Percentiles rank a stretch among this genome's conserved stretches.
Conservation (phyloP, 1,139 yeast species). For the Saccharomycopsis crataegensis region DNA sequence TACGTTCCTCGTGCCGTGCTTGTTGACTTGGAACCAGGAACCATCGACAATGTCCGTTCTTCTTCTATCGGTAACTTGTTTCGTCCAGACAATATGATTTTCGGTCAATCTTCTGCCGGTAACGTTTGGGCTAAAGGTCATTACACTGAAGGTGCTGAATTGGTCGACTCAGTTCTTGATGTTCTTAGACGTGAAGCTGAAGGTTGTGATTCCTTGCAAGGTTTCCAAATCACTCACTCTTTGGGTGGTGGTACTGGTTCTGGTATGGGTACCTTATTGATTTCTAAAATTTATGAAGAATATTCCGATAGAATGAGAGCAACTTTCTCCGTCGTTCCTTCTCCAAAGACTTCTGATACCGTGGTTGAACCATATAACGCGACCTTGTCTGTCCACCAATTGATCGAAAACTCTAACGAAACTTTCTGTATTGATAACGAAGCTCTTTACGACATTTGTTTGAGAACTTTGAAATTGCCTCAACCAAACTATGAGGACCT, state of each 20-base stretch:
- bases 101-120: constrained; percentile 89
- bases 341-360: constrained; percentile 86
- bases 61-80: constrained; percentile 75
- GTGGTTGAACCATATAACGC: constrained; percentile 95
- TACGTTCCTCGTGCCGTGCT: constrained; percentile 91
- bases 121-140: constrained; percentile 97
- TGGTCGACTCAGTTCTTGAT: constrained; percentile 82
- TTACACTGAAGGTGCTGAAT: constrained; percentile 93
- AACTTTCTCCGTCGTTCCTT: constrained; percentile 86
- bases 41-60: constrained; percentile 75
- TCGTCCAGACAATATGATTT: constrained; percentile 85
- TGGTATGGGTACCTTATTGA: constrained; percentile 85
- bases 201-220: constrained; percentile 86
- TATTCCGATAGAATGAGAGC: constrained; percentile 96
- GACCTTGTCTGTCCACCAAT: constrained; percentile 84
- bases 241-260: constrained; percentile 97
- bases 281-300: constrained; percentile 78
- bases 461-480: constrained; percentile 69
- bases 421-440: constrained; percentile 94
- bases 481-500: constrained; percentile 75
- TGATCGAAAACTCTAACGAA: constrained; percentile 84
- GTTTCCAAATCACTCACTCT: constrained; percentile 90
- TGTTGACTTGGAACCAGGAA: constrained; percentile 90
- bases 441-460: constrained; percentile 85
- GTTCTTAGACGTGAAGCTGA: constrained; percentile 91